Evolutionary conservation across 495 filamentous ascomycete genomes (phyloP), one percentile per base, ranked within the genome.

Genomic region (Ramalina intermedia): DNA sequence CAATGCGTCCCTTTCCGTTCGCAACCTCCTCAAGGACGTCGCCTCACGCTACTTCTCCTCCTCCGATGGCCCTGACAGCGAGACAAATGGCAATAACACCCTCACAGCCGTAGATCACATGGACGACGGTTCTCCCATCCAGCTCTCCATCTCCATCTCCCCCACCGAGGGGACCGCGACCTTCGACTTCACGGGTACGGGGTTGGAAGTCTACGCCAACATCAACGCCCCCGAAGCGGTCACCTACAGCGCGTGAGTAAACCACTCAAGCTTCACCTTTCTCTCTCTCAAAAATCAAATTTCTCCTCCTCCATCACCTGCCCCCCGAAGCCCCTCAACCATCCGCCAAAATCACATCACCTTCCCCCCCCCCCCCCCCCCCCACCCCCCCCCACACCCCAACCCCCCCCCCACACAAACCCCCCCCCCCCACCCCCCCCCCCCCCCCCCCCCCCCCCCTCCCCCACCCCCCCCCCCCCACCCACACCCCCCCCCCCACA

Each of bases 201-300:
- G 91, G 0, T 83, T 87, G 2, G 83, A 98, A 64, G 87, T 96
- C 21, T 94, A 95, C 62, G 90, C 75, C 47, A 95, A 94, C 63
- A 89, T 85, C 67, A 96, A 98, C 60, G 91, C 91, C 9, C 91
- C 91, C 1, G 77, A 93, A 68, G 88, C 91, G 21, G 85, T 98
- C 43, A 93, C 89, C 2, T 93, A 90, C 67, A 86, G 80, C 12
- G 91, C 91, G 29, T 33, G 12, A 33, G 29, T 33, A 11, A 9
- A 13, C 8, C 6, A 7, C 8, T 8, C 27, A 9, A 3, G 18
- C 1, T 20, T 2, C 18, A 2, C 18, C 18, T 20, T 2, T 20
- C 18, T 1, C 18, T 2, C 18, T 20, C 2, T 2, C 23, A 6
- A 24, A 24, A 24, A 4, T 24, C 23, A 24, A 4, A 3, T 24